phyloP scores from a whole-genome alignment of 176 grass and related monocot species.

The Chrysopogon serrulatus region DNA sequence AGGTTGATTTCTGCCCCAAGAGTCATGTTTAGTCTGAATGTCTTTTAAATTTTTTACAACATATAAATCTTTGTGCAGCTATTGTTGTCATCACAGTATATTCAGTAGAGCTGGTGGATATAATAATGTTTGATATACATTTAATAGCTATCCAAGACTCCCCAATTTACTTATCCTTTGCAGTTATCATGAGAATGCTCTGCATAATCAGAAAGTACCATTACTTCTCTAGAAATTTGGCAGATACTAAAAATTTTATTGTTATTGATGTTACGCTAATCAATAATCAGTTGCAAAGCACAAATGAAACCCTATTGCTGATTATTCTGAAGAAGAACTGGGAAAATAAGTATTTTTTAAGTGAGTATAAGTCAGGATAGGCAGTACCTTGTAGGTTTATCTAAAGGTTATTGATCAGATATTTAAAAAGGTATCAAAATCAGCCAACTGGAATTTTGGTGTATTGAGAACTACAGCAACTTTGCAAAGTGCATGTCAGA shows the following conservation, averaged over 20 bases:
- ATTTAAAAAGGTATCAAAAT: not conserved
- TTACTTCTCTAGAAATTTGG: not conserved
- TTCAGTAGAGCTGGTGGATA: not conserved
- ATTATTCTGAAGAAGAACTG: not conserved
- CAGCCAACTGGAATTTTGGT: not conserved
- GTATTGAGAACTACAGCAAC: not conserved
- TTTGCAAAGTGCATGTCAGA: not conserved
- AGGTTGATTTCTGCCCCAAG: not conserved
- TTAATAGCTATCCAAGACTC: not conserved
- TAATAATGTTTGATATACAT: not conserved
- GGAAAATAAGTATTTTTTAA: not conserved
- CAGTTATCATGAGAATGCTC: not conserved
- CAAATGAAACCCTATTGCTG: not conserved
- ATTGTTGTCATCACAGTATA: not conserved
- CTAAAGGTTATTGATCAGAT: not conserved
- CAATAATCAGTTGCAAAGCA: not conserved
- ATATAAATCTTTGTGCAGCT: not conserved
- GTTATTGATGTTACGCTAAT: too few species aligned
- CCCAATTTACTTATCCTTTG: not conserved
- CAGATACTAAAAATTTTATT: too few species aligned
- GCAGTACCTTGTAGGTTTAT: constrained; percentile 4
- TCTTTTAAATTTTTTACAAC: not conserved
- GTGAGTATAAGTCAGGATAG: not conserved
- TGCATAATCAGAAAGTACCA: not conserved
- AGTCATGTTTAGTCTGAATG: constrained; percentile 4